phyloP scores from a whole-genome alignment of 257 asterid species.

The Lantana camara region DNA sequence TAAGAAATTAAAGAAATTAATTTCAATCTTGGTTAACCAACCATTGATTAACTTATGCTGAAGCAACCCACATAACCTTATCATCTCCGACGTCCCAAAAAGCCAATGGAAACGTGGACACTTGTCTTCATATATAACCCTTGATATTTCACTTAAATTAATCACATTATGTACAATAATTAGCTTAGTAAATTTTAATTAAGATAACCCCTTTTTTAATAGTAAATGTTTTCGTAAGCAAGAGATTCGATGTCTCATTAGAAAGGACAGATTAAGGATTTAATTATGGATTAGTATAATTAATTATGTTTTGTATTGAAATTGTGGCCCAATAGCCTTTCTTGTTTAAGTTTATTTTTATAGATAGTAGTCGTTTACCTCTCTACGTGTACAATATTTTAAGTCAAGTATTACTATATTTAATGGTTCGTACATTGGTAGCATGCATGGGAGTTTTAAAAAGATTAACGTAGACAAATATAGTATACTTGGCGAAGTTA shows the following conservation, averaged over 20 bases:
- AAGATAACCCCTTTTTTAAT: not conserved
- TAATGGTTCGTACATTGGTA: not conserved
- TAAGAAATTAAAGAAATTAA: too few relatives aligned
- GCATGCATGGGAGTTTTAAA: not conserved
- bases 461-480: not conserved
- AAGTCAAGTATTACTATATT: too few relatives aligned
- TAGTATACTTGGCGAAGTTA: not conserved
- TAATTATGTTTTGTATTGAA: not conserved
- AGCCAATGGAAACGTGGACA: constrained; percentile 56
- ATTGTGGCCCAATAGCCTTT: not conserved
- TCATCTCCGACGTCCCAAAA: constrained; percentile 28
- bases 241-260: constrained; percentile 45
- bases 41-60: constrained; percentile 43
- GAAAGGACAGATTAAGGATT: constrained; percentile 42
- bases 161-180: constrained; percentile 27
- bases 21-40: constrained; percentile 56
- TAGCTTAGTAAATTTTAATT: constrained; percentile 1
- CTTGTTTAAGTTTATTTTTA: not conserved
- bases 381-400: constrained; percentile 15
- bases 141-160: constrained; percentile 21
- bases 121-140: constrained; percentile 39
- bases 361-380: not conserved
- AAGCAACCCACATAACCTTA: constrained; percentile 34
- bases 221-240: not conserved
- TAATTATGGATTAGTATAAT: constrained; percentile 6